A percentile compares a stretch with the other conserved stretches of the same genome.
phyloP scores from a whole-genome alignment of 352 stramenopile species.

The Pythium rhizo-oryzae region DNA sequence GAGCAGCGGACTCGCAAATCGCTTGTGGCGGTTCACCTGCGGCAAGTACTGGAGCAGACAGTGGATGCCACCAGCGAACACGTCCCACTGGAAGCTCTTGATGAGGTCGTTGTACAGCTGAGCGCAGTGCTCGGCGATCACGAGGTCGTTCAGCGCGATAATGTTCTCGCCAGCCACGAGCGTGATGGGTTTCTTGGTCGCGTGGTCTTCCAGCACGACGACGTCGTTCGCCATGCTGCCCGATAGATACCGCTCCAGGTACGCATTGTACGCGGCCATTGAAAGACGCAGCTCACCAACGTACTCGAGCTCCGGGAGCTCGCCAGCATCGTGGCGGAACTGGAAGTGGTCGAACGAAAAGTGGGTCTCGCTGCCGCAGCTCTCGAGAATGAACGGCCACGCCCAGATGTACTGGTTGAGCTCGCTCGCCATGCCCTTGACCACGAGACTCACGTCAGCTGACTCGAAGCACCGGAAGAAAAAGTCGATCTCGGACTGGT shows the following conservation, averaged over 20 bases:
- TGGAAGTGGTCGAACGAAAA: slow-evolving; percentile 84
- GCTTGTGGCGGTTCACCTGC: slow-evolving; percentile 57
- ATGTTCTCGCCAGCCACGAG: slow-evolving; percentile 74
- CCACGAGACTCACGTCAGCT: slow-evolving; percentile 71
- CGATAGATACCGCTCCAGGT: slow-evolving; percentile 77
- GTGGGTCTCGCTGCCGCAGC: slow-evolving; percentile 64
- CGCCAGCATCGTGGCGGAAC: slow-evolving; percentile 52
- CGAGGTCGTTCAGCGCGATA: slow-evolving; percentile 72
- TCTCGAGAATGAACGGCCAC: slow-evolving; percentile 82
- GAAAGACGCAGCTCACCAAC: slow-evolving; percentile 69
- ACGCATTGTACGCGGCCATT: slow-evolving; percentile 75
- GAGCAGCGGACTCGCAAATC: slow-evolving; percentile 66
- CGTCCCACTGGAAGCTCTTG: slow-evolving; percentile 84
- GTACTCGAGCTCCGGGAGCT: slow-evolving; percentile 66
- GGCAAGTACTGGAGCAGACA: slow-evolving; percentile 84
- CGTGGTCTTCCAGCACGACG: slow-evolving; percentile 67
- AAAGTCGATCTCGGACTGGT: slow-evolving; percentile 42
- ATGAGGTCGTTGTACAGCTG: slow-evolving; percentile 80
- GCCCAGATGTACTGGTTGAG: slow-evolving; percentile 84
- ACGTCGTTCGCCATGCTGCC: slow-evolving; percentile 54
- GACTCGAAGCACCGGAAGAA: slow-evolving; percentile 66
- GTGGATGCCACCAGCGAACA: slow-evolving; percentile 82
- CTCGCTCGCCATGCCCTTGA: slow-evolving; percentile 81
- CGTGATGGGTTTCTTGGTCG: slow-evolving; percentile 68
- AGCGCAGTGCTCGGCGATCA: slow-evolving; percentile 67